Evolutionary conservation across 331 rosid species (phyloP).

Genomic region (Quercus lobata): DNA sequence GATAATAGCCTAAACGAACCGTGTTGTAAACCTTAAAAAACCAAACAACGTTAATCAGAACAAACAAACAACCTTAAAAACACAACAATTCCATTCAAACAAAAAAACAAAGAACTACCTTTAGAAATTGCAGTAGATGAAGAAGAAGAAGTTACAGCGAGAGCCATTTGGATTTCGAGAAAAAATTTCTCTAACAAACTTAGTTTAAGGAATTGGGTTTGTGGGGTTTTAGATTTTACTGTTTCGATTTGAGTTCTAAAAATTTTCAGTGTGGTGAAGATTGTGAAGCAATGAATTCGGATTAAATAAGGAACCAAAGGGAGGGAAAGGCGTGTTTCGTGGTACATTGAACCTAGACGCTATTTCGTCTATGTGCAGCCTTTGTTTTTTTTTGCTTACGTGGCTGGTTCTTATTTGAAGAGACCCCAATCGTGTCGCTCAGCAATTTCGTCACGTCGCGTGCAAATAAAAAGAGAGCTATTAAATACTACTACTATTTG

Average conservation of each 20-base stretch:
- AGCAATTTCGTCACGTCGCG: conserved; percentile 42
- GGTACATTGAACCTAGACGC: conserved; percentile 84
- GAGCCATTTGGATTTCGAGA: conserved; percentile 45
- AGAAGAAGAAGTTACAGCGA: conserved; percentile 56
- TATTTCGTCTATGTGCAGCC: not conserved
- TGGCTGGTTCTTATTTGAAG: conserved; percentile 18
- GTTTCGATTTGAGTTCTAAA: no score
- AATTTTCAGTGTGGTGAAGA: not conserved
- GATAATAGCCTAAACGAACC: conserved; percentile 30
- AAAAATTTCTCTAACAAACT: not conserved
- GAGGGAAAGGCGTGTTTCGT: not conserved
- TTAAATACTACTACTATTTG: no score
- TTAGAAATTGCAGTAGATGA: conserved; percentile 46
- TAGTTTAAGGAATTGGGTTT: no score
- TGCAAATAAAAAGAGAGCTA: not conserved
- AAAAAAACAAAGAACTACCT: conserved; percentile 27
- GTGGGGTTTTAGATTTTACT: no score
- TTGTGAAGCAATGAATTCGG: not conserved
- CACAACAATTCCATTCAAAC: not conserved
- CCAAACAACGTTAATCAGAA: not conserved
- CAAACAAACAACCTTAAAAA: no score
- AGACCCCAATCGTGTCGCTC: conserved; percentile 18
- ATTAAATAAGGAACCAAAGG: conserved; percentile 17
- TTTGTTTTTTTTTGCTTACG: not conserved
- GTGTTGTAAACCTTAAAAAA: conserved; percentile 50